Evolutionary conservation across 208 protist genomes (phyloP).

Genomic region (Leptomonas pyrrhocoris): DNA sequence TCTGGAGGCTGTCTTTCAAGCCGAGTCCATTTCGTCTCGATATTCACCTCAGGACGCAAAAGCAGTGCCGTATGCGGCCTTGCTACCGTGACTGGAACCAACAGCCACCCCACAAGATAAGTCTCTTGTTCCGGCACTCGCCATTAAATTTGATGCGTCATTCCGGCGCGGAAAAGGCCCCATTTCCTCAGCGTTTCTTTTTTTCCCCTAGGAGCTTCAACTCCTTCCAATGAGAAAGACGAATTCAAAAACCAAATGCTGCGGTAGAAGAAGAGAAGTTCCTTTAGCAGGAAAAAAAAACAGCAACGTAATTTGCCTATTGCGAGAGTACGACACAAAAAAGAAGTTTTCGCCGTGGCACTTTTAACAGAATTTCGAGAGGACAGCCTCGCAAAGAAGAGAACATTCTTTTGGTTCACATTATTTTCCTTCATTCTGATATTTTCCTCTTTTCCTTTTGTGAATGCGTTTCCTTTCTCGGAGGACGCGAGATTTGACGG

Average conservation of each 20-base stretch:
- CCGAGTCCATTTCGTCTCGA: too few relatives aligned
- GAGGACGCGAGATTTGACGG: background rate
- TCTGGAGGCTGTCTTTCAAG: too few relatives aligned
- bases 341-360: background rate
- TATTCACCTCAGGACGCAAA: too few relatives aligned
- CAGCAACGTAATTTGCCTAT: constrained; percentile 9
- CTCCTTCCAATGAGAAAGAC: background rate
- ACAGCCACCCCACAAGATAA: too few relatives aligned
- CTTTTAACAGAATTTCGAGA: constrained; percentile 9
- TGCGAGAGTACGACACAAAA: constrained; percentile 12
- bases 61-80: too few relatives aligned
- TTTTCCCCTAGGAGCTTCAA: constrained; percentile 15
- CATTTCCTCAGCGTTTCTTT: background rate
- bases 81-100: too few relatives aligned
- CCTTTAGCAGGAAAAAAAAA: constrained; percentile 8
- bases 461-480: background rate
- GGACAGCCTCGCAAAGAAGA: background rate
- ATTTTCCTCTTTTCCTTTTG: constrained; percentile 10
- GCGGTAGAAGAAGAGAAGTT: constrained; percentile 10
- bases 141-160: too few relatives aligned
- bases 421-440: constrained; percentile 10
- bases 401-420: constrained; percentile 3
- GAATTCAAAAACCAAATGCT: constrained; percentile 3
- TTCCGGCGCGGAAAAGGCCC: too few relatives aligned
- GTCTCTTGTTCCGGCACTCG: too few relatives aligned